Evolutionary conservation across 345 rosid species (phyloP), one percentile per base, ranked within the genome.

Genomic region (Lumnitzera littorea): DNA sequence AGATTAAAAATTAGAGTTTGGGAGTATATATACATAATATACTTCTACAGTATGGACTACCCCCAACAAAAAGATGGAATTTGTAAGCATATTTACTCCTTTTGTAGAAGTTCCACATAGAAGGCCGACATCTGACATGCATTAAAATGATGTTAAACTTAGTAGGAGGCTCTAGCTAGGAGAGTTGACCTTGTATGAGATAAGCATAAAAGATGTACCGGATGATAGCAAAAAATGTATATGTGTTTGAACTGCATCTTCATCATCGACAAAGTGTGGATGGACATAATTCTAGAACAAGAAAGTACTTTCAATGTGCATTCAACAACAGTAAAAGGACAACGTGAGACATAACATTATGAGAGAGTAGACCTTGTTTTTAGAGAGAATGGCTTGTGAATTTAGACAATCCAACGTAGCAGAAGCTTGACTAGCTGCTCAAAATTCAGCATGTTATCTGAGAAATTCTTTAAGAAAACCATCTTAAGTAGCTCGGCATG

Each of bases 351-450:
- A 36, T 7, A 36, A 36, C 7, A 9, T 36, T 5, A 36, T 36
- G 31, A 27, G 31, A 27, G 31, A 27, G 58, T 13, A 49, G 43
- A 84, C 96, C 96, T 85, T 85, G 73, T 81, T 84, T 76, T 76
- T 84, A 17, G 95, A 84, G 56, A 92, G 94, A 68, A 77, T 76
- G 62, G 98, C 94, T 51, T 87, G 90, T 36, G 97, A 80, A 64
- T 85, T 74, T 76, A 92, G 81, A 70, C 97, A 92, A 70, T 92
- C 98, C 84, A 92, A 80, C 52, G 91, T 69, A 63, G 98, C 86
- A 56, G 89, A 88, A 49, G 98, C 86, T 69, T 84, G 87, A 64
- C 85, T 82, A 49, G 86, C 84, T 72, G 84, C 96, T 63, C 71
- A 85, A 66, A 90, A 86, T 57, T 90, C 97, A 23, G 76, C 63